Base-by-base conservation (phyloP, 371 early-diverging fungal species). In the Lichtheimia hyalospora region DNA sequence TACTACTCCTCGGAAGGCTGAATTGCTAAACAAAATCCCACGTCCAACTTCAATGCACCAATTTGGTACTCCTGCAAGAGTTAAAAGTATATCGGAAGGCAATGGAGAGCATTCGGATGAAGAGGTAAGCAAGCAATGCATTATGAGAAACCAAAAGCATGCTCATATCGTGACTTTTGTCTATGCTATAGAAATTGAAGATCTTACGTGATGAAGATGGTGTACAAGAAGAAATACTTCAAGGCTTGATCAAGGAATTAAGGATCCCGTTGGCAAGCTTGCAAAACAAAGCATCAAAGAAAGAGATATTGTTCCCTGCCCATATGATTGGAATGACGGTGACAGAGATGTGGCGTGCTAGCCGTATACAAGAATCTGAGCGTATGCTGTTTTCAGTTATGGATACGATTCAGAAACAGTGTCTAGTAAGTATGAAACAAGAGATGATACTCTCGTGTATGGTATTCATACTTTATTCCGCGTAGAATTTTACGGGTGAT, bases 241-340 rank as follows among this genome's bases (percentile, higher is more conserved):
- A 92, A 46, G 92, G 92, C 40, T 81, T 97, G n/a, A 89, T 97
- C 58, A 88, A 87, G 63, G 89, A 88, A 60, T 79, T 96, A 40
- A 89, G 89, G 65, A 93, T 96, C 62, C 97, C 96, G 8, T 75
- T 93, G 46, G 94, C 94, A 34, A 91, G 86, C 60, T 70, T 92
- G 18, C 90, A 92, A 52, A 85, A 89, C 40, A 86, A 90, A 41
- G 92, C 91, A 21, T 83, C 86, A 44, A 72, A 81, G 69, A 91
- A 91, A 58, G 96, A 97, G 66, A 84, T 97, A 25, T 79, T 97
- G 72, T 94, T 94, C 88, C 96, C 96, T 0, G 91, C 96, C 10
- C 95, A 96, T 58, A 70, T 95, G 52, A 95, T 96, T 52, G 91
- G 93, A 18, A 65, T 90, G 50, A 82, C 87, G 70, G 87, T 92